Conservation (phyloP, 2,329 filamentous ascomycete genomes). For the Amesomyces nigricolor region DNA sequence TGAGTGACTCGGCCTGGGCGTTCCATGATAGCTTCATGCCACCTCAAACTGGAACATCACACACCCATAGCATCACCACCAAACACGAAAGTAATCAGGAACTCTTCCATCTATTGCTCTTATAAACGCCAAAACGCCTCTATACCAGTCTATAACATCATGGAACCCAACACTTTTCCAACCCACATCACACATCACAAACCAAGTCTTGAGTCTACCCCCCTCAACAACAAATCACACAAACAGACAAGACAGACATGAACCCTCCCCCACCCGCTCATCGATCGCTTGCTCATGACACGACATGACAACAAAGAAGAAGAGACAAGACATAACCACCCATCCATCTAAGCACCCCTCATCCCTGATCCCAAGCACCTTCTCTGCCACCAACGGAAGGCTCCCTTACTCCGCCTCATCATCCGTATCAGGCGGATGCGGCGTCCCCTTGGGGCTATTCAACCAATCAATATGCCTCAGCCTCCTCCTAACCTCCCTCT, state of each 20-base stretch:
- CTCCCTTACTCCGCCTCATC: slow-evolving; percentile 50
- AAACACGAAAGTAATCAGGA: no score
- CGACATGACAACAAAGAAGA: no score
- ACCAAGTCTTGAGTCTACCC: neutral
- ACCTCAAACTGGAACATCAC: no score
- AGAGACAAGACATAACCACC: neutral
- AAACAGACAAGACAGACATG: no score
- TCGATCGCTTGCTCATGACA: neutral
- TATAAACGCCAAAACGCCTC: neutral
- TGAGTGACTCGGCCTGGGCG: no score
- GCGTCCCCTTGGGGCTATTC: slow-evolving; percentile 79
- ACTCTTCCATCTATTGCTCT: neutral
- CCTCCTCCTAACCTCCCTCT: slow-evolving; percentile 78
- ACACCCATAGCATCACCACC: no score
- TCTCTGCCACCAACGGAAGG: no score
- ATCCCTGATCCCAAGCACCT: neutral
- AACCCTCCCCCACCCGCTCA: neutral
- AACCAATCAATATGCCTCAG: slow-evolving; percentile 82
- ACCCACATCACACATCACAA: neutral
- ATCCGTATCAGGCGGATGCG: slow-evolving; percentile 70
- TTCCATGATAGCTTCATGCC: no score
- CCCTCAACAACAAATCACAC: neutral
- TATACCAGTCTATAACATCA: neutral
- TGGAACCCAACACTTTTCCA: neutral
- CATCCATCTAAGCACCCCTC: neutral